phyloP scores from a whole-genome alignment of 2,329 filamentous ascomycete genomes.

The Claviceps sp. region DNA sequence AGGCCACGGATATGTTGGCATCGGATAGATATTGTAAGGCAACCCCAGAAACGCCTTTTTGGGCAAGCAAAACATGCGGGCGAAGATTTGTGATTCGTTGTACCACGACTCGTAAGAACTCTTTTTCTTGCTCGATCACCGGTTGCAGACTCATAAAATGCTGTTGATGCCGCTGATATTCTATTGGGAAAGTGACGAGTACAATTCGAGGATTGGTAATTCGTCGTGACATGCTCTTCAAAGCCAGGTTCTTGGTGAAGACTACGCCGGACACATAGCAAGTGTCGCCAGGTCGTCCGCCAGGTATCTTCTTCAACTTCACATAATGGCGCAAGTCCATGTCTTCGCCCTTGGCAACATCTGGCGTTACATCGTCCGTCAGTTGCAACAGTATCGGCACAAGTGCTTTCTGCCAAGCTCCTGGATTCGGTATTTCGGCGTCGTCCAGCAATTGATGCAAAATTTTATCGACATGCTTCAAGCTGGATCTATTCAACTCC shows the following conservation, averaged over 20 bases:
- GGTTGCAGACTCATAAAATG: slow-evolving; percentile 98
- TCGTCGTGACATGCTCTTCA: slow-evolving; percentile 89
- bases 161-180: slow-evolving; percentile 75
- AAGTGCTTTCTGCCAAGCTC: slow-evolving; percentile 79
- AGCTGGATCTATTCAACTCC: slow-evolving; percentile 75
- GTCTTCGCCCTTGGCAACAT: slow-evolving; percentile 79
- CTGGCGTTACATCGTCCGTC: slow-evolving; percentile 87
- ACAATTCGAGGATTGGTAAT: slow-evolving; percentile 77
- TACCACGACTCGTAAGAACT: slow-evolving; percentile 84
- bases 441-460: slow-evolving; percentile 75
- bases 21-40: slow-evolving; percentile 80
- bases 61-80: slow-evolving; percentile 78
- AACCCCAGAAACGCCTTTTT: slow-evolving; percentile 83
- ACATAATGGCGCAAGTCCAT: slow-evolving; percentile 98
- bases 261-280: slow-evolving; percentile 95
- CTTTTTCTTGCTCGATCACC: slow-evolving; percentile 90
- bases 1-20: slow-evolving; percentile 82
- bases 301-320: slow-evolving; percentile 91
- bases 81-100: slow-evolving; percentile 77
- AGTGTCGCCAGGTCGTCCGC: slow-evolving; percentile 79
- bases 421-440: slow-evolving; percentile 54
- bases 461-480: slow-evolving; percentile 77
- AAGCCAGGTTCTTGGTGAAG: slow-evolving; percentile 89
- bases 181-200: slow-evolving; percentile 87
- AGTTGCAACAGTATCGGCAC: slow-evolving; percentile 82